Base-by-base conservation (phyloP, 495 filamentous ascomycete species). In the Penicillium taxi region DNA sequence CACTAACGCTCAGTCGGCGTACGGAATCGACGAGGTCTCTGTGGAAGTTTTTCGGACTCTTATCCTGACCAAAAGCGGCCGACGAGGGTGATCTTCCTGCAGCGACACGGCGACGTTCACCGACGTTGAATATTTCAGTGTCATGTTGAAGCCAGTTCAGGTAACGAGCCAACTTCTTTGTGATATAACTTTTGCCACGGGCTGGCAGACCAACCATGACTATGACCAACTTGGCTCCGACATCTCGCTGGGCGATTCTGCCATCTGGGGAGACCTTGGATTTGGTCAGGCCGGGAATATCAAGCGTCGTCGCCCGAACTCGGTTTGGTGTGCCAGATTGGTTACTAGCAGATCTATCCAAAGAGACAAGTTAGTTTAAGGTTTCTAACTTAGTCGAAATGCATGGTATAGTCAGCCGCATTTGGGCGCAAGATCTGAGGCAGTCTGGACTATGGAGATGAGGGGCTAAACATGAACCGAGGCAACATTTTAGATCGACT, bases 141-240 rank as follows among this genome's bases (percentile, higher is more conserved):
- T 94, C 83, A 54, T 98, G 91, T 48, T 98, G 91, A 32, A 95
- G 79, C 91, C 91, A 98, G 37, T 93, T 89, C 15, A 98, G 66
- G 49, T 98, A 98, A 32, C 91, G 77, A 16, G 88, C 83, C 29
- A 98, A 72, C 67, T 98, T 98, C 70, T 95, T 96, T 36, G 90
- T 96, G 48, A 98, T 88, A 61, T 98, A 98, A 39, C 87, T 94
- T 64, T 98, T 98, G 36, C 91, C 91, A 42, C 91, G 68, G 1
- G 91, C 91, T 0, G 91, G 91, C 34, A 98, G 70, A 41, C 91
- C 91, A 32, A 98, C 91, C 91, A 98, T 98, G 50, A 96, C 81
- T 53, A 98, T 91, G 50, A 96, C 88, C 47, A 96, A 69, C 68
- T 98, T 98, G 12, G 90, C 79, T 15, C 87, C 91, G 32, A 98